Conservation (phyloP, 2,329 filamentous ascomycete species). For the Plectosphaerella plurivora region DNA sequence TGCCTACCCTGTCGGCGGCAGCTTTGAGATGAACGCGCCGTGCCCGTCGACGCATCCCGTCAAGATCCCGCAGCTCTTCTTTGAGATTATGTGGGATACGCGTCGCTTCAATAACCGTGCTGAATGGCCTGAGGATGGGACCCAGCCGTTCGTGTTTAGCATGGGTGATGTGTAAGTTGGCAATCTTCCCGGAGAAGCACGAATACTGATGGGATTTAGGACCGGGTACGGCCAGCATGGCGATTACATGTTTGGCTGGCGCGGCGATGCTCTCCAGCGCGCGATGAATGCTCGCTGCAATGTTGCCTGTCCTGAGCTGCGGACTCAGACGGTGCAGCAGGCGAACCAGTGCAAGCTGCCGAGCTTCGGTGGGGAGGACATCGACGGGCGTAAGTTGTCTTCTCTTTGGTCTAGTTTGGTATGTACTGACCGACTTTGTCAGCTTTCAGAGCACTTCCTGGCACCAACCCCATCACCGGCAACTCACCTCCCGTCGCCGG, state of each 20-base stretch:
- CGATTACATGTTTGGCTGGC: conserved; percentile 10
- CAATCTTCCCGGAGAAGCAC: not conserved
- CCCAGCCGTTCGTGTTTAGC: conserved; percentile 8
- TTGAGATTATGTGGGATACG: conserved; percentile 11
- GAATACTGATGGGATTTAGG: not conserved
- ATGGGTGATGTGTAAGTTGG: not conserved
- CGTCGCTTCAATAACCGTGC: conserved; percentile 16
- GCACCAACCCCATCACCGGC: not conserved
- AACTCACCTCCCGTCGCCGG: not conserved
- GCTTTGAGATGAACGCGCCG: conserved; percentile 9
- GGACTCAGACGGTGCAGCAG: conserved; percentile 22
- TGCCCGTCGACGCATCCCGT: conserved; percentile 9
- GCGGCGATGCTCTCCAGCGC: conserved; percentile 12
- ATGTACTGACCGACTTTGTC: not conserved
- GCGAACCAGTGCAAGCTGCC: conserved; percentile 27
- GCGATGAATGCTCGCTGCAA: conserved; percentile 27
- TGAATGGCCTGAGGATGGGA: conserved; percentile 12
- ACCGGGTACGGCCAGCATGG: conserved; percentile 9
- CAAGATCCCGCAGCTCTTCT: conserved; percentile 10
- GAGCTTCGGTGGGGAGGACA: conserved; percentile 21
- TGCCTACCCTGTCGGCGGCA: conserved; percentile 36
- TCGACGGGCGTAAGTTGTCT: conserved; percentile 25
- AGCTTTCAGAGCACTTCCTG: not conserved
- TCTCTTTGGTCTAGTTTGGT: not conserved
- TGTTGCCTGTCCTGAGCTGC: conserved; percentile 22